Conservation (phyloP, 2,329 filamentous ascomycete genomes). For the Monosporascus sp. region DNA sequence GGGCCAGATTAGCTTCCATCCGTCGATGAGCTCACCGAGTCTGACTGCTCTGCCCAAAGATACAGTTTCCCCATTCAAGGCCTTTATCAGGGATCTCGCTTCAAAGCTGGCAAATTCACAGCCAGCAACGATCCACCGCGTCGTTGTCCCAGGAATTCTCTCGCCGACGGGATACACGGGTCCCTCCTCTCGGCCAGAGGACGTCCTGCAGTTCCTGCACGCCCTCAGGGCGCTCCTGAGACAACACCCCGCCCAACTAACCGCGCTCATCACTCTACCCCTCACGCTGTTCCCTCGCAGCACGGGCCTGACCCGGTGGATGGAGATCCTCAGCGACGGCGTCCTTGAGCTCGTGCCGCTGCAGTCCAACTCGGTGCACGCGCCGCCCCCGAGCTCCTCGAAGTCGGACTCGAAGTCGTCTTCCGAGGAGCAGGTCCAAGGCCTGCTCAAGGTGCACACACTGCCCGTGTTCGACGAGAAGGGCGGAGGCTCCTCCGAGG, state of each 20-base stretch:
- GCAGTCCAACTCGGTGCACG: conserved; percentile 48
- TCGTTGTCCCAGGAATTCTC: conserved; percentile 79
- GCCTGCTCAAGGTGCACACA: conserved; percentile 76
- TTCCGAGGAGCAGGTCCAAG: conserved; percentile 75
- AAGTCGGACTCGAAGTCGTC: conserved; percentile 37
- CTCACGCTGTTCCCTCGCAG: conserved; percentile 72
- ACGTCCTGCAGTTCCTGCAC: conserved; percentile 78
- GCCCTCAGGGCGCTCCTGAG: conserved; percentile 70
- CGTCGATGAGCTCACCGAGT: conserved; percentile 24
- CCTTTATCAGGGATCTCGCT: conserved; percentile 57
- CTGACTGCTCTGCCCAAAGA: conserved; percentile 11
- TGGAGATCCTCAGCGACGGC: conserved; percentile 78
- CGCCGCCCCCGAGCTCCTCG: conserved; percentile 44
- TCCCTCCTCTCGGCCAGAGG: conserved; percentile 61
- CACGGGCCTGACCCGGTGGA: conserved; percentile 75
- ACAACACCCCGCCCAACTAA: conserved; percentile 58
- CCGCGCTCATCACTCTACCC: conserved; percentile 71
- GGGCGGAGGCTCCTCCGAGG: conserved; percentile 69
- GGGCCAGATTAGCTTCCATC: conserved; percentile 49
- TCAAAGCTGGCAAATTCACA: conserved; percentile 52
- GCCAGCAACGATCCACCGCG: conserved; percentile 64
- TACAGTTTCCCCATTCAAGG: conserved; percentile 50
- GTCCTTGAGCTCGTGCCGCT: conserved; percentile 79
- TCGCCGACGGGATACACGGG: conserved; percentile 81
- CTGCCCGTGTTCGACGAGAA: conserved; percentile 84